phyloP scores from a whole-genome alignment of 805 yeast species.

The Ogataea haglerorum region DNA sequence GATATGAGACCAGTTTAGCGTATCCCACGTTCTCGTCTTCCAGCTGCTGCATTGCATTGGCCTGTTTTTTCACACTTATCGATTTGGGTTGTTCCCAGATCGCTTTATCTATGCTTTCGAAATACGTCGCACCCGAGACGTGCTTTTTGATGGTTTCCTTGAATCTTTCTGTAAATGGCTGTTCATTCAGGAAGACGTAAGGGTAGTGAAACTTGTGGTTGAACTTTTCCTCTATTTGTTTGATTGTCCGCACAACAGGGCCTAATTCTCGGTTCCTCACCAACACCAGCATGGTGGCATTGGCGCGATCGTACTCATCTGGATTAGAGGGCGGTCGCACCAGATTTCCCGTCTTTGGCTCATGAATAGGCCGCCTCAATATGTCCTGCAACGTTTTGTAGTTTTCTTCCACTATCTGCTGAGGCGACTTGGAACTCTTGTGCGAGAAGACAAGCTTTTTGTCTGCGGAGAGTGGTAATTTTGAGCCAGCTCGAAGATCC shows the following conservation, averaged over 20 bases:
- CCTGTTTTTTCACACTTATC: constrained; percentile 38
- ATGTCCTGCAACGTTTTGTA: constrained; percentile 36
- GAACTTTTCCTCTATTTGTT: constrained; percentile 59
- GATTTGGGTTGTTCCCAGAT: constrained; percentile 47
- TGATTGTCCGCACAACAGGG: constrained; percentile 50
- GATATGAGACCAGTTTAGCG: constrained; percentile 62
- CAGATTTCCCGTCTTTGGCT: constrained; percentile 44
- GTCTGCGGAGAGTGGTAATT: neutral
- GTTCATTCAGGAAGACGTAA: constrained; percentile 75
- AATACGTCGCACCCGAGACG: constrained; percentile 43
- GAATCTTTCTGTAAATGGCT: constrained; percentile 58
- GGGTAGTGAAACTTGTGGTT: constrained; percentile 74
- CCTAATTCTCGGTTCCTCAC: constrained; percentile 65
- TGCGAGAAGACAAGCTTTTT: constrained; percentile 2
- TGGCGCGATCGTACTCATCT: constrained; percentile 44
- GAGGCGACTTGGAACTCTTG: constrained; percentile 13
- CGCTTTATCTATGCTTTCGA: constrained; percentile 48
- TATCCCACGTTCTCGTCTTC: constrained; percentile 46
- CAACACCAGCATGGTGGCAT: constrained; percentile 70
- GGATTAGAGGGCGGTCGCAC: constrained; percentile 27
- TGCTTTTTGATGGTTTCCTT: constrained; percentile 39
- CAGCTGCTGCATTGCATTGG: constrained; percentile 35
- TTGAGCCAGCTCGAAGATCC: neutral
- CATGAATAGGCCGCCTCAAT: constrained; percentile 37
- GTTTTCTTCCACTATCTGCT: constrained; percentile 38